Conservation (phyloP, 2,329 filamentous ascomycete species). For the Xylaria digitata region DNA sequence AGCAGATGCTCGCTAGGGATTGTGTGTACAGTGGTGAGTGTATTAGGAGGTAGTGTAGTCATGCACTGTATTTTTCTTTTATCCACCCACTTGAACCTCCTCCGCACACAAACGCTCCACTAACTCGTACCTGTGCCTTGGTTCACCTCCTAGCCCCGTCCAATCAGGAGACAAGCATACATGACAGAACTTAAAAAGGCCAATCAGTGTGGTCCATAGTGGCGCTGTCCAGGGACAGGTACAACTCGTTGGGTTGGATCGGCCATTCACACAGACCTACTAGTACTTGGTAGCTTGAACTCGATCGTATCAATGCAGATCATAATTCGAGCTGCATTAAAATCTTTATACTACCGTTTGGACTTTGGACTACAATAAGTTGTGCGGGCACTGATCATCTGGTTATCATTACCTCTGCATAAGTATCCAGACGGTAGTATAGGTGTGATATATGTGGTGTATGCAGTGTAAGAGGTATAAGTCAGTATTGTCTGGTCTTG, state of each 20-base stretch:
- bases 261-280: neutral
- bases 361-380: too few species aligned
- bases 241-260: neutral
- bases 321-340: slow-evolving; percentile 23
- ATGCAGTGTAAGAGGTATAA: too few species aligned
- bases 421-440: too few species aligned
- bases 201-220: neutral
- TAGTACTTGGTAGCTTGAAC: too few species aligned
- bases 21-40: neutral
- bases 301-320: slow-evolving; percentile 19
- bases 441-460: too few species aligned
- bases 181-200: neutral
- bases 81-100: neutral
- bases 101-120: neutral
- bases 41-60: neutral
- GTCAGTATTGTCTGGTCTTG: too few species aligned
- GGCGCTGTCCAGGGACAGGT: neutral
- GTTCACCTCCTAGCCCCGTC: neutral
- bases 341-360: neutral
- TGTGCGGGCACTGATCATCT: too few species aligned
- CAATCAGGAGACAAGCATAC: neutral
- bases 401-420: too few species aligned
- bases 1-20: too few species aligned
- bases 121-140: neutral
- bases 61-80: neutral